Percentiles rank a stretch among this genome's conserved stretches.
Conservation (phyloP, 257 asterid genomes). For the Orobanche coerulescens region DNA sequence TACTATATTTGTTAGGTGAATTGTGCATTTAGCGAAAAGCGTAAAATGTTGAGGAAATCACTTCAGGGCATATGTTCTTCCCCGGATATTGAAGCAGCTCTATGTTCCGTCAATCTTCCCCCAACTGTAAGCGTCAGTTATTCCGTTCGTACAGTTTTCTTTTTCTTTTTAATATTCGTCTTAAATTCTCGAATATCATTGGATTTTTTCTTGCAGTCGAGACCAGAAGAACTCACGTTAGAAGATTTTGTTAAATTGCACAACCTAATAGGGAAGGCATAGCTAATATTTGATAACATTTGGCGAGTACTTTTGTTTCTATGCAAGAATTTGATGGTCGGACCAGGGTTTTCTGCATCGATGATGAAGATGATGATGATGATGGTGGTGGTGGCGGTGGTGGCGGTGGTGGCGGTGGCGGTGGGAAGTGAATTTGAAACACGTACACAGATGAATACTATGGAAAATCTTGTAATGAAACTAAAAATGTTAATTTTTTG, state of each 20-base stretch:
- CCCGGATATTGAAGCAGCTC: conserved; percentile 74
- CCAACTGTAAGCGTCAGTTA: conserved; percentile 49
- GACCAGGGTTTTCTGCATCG: too few relatives aligned
- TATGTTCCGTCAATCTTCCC: conserved; percentile 46
- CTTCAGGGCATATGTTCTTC: conserved; percentile 78
- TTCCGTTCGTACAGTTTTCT: background rate
- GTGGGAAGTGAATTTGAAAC: too few relatives aligned
- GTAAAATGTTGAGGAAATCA: conserved; percentile 89
- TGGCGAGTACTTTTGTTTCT: too few relatives aligned
- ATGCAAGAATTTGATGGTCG: background rate
- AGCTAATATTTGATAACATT: conserved; percentile 21
- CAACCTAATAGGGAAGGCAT: conserved; percentile 40
- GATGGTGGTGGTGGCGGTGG: too few relatives aligned
- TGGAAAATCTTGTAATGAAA: background rate
- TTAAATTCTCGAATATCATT: background rate
- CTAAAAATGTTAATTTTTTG: background rate
- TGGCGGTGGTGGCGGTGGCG: too few relatives aligned
- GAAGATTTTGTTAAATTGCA: conserved; percentile 76
- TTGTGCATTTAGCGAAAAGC: conserved; percentile 91
- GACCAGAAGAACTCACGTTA: conserved; percentile 87
- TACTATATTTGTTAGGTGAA: conserved; percentile 49
- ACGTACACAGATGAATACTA: too few relatives aligned
- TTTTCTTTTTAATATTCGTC: background rate
- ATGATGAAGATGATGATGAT: too few relatives aligned
- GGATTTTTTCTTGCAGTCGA: conserved; percentile 47